Conservation (phyloP, 306 rosid genomes). For the Phaseolus lunatus region DNA sequence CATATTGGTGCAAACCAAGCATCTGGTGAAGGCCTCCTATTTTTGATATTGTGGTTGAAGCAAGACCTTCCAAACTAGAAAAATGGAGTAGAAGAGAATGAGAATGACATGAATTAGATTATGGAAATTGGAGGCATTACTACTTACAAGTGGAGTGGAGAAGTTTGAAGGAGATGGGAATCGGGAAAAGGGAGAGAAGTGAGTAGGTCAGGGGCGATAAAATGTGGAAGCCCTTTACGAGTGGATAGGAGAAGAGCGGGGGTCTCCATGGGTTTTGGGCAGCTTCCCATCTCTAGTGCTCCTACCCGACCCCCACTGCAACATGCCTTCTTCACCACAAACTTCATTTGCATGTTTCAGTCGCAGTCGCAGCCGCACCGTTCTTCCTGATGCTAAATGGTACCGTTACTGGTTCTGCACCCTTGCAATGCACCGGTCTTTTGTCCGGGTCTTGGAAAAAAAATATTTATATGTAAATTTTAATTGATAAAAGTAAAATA, state of each 20-base stretch:
- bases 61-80: conserved; percentile 78
- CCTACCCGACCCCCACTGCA: conserved; percentile 79
- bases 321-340: conserved; percentile 71
- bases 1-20: conserved; percentile 70
- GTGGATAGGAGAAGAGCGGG: conserved; percentile 87
- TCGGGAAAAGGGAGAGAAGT: conserved; percentile 92
- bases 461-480: too few species aligned
- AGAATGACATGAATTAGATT: neutral
- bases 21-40: conserved; percentile 82
- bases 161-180: conserved; percentile 79
- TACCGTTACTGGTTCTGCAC: too few species aligned
- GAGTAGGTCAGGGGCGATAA: conserved; percentile 83
- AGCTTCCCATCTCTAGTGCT: conserved; percentile 61
- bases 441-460: too few species aligned
- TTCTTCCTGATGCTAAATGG: too few species aligned
- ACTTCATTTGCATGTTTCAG: conserved; percentile 57
- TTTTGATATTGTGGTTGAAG: conserved; percentile 64
- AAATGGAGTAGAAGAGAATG: neutral
- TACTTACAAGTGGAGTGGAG: conserved; percentile 90
- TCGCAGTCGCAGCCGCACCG: too few species aligned
- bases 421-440: too few species aligned
- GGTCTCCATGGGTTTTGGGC: conserved; percentile 63
- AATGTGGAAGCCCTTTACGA: conserved; percentile 83
- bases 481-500: too few species aligned
- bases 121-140: conserved; percentile 41